phyloP scores from a whole-genome alignment of 2,329 filamentous ascomycete species.

The Ophiostoma tasmaniense region DNA sequence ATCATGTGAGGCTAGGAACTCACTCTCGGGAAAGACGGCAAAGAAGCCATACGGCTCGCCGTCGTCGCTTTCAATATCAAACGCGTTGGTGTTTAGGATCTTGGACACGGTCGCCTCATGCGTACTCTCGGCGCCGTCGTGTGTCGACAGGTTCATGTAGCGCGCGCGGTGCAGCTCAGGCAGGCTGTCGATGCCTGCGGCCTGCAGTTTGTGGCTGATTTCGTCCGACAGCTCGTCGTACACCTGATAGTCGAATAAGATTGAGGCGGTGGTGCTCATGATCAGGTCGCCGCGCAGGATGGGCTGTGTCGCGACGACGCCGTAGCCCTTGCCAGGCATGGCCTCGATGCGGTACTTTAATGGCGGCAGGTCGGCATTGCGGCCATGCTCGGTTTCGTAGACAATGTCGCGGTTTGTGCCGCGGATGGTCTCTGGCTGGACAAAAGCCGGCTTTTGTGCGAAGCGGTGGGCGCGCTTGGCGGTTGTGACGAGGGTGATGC shows the following conservation, averaged over 20 bases:
- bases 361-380: background rate
- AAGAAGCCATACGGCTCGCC: slow-evolving; percentile 27
- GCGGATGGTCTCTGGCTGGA: slow-evolving; percentile 21
- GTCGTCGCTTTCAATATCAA: slow-evolving; percentile 31
- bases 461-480: slow-evolving; percentile 27
- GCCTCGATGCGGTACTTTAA: slow-evolving; percentile 28
- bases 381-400: slow-evolving; percentile 18
- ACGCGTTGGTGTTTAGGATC: slow-evolving; percentile 32
- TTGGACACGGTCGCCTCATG: slow-evolving; percentile 28
- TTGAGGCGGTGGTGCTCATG: slow-evolving; percentile 31
- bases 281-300: slow-evolving; percentile 32
- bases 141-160: slow-evolving; percentile 32
- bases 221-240: slow-evolving; percentile 26
- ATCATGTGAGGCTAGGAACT: background rate
- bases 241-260: slow-evolving; percentile 33
- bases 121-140: slow-evolving; percentile 23
- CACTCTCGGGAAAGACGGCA: slow-evolving; percentile 25
- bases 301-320: slow-evolving; percentile 29
- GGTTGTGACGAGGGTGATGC: slow-evolving; percentile 33
- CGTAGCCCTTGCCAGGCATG: slow-evolving; percentile 33
- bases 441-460: slow-evolving; percentile 26
- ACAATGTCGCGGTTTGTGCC: slow-evolving; percentile 26
- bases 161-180: slow-evolving; percentile 26
- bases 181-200: slow-evolving; percentile 26
- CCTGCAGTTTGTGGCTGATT: slow-evolving; percentile 28